Evolutionary conservation across 805 yeast species (phyloP), one percentile per base, ranked within the genome.

Genomic region (Torulaspora franciscae): DNA sequence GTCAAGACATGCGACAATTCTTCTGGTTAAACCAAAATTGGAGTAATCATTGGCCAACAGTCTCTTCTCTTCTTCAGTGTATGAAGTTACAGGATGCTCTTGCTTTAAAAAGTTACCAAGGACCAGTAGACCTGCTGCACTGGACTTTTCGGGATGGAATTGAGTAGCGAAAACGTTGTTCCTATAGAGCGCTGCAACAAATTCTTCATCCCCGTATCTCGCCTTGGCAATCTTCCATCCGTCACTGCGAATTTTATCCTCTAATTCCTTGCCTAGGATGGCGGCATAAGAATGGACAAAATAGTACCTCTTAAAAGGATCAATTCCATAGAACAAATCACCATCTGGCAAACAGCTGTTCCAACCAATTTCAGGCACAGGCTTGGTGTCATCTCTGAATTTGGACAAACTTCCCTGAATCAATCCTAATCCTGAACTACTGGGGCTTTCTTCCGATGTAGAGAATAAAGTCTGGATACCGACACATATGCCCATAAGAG

Each of bases 351-450:
- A 45, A 2, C 64, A 56, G 37, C 77, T 74, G 62, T 89, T 91
- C 99, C 99, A 93, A 14, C 99, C 99, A 51, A 93, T 91, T 55
- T 87, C 90, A 1, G 99, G 99, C 6, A 93, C 99, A 9, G 96
- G 76, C 64, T 93, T 93, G 25, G 67, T 69, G 6, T 72, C 47
- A 10, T 67, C 68, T 54, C 81, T 77, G 60, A 93, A 93, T 57
- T 78, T 82, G 10, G 67, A 64, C 50, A 95, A 69, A 7, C 67
- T 66, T 33, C 77, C 65, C 26, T 72, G 73, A 3, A 85, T 67
- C 15, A 79, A 66, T 0, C 82, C 80, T 34, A 85, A 68, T n/a
- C 93, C 95, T 13, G 62, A 51, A 24, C 75, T 73, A 11, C 64
- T 70, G 11, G 86, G 81, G 40, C 83, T 75, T 63, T 93, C 99